Base-by-base conservation (phyloP, 805 yeast species). In the Metschnikowia rubicola region DNA sequence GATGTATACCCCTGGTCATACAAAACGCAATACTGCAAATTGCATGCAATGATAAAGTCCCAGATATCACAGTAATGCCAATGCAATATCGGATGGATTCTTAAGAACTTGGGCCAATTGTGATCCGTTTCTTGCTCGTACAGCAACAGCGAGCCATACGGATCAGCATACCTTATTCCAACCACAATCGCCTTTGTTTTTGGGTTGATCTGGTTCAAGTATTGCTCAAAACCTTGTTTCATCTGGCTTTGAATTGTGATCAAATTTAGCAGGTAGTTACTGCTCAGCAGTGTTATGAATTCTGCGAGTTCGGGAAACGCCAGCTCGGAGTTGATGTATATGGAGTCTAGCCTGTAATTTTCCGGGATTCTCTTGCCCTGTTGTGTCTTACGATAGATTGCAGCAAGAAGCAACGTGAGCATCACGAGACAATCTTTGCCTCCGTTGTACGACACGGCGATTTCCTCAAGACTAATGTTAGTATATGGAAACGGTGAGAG, bases 371-470 rank as follows among this genome's bases (percentile, higher is more conserved):
- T 17, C 2, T 36, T 12, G 31, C 43, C 41, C 29, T 15, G n/a
- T 11, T 50, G 38, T 46, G 52, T 54, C 48, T 59, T 65, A 15
- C 59, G 54, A 53, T 69, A 68, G 15, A 71, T 45, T 66, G 69
- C 80, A 1, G 94, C 84, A 43, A 91, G 67, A 44, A 88, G 80
- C 5, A 94, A 60, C 12, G 89, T 71, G 46, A 94, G 74, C 85
- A 92, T 81, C 30, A 91, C 97, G 39, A 91, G 78, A 59, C 98
- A 94, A 67, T 94, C 99, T 61, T 94, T 94, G 1, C 99, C 99
- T 10, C 99, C 99, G 62, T 94, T 94, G 65, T 86, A 94, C 2
- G 96, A 86, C 11, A 94, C 73, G 0, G 97, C 85, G 3, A 87
- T 66, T 48, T 85, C 83, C 13, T 63, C 60, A n/a, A 71, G 55